These are phyloP conservation scores for Rhodosporidiobolus sp. DNA, from an alignment of 768 basidiomycete genomes.

Conservation along the genomic window DNA sequence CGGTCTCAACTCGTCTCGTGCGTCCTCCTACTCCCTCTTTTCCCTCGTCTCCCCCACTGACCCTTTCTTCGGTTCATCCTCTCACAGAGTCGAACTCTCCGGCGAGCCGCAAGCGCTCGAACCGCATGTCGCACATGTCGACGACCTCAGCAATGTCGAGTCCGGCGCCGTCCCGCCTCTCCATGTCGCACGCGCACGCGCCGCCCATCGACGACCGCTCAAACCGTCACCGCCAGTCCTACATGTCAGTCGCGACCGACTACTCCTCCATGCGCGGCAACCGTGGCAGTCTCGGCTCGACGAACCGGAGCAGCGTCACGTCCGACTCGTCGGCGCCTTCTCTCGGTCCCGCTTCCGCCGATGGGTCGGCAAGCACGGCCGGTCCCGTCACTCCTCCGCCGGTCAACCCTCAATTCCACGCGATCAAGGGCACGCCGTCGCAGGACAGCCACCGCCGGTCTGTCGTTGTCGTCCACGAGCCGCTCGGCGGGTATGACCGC, in stretches of 20 bases:
- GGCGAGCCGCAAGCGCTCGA: background rate
- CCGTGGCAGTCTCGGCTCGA: constrained; percentile 22
- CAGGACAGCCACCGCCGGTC: background rate
- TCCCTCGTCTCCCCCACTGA: too few relatives aligned
- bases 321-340: constrained; percentile 27
- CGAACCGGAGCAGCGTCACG: constrained; percentile 26
- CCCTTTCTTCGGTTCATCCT: background rate
- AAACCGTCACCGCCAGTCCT: constrained; percentile 6
- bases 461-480: background rate
- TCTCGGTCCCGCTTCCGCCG: background rate
- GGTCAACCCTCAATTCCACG: background rate
- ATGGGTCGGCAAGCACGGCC: background rate
- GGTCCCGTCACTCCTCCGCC: constrained; percentile 17
- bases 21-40: background rate
- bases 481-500: constrained; percentile 23
- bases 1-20: constrained; percentile 21
- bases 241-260: constrained; percentile 14
- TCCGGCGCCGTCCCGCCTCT: background rate
- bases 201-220: constrained; percentile 2
- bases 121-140: constrained; percentile 6
- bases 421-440: background rate
- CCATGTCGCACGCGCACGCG: background rate
- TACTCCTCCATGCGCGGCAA: constrained; percentile 4
- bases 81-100: constrained; percentile 1
- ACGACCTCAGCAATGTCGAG: background rate